Evolutionary conservation across 257 asterid species (phyloP), one percentile per base, ranked within the genome.

Genomic region (Solanum dulcamara): DNA sequence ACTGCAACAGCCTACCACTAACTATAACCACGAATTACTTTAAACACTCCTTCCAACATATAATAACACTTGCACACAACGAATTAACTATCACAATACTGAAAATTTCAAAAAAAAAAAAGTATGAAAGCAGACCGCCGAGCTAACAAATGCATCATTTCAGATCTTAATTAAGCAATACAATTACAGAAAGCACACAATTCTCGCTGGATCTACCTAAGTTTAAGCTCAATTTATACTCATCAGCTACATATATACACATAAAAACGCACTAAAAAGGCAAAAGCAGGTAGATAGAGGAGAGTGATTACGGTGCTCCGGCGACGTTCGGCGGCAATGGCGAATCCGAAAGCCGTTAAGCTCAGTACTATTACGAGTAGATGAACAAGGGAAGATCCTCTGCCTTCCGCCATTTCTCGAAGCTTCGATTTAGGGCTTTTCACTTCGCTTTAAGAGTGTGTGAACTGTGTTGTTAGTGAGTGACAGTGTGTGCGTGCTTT

Each of bases 271-370:
- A 50, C 51, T 10, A 4, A 50, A 26, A 60, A 62, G 1, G 80
- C 30, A 66, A 42, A 84, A 7, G 44, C 59, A 80, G 11, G 67
- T 15, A 46, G 14, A 62, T 64, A 44, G 0, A 55, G 18, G 57
- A 46, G 10, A 15, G 68, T 48, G 17, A 48, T 88, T 92, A 94
- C 99, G 79, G 88, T 88, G 97, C 97, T 95, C 42, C 99, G 91
- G 53, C 99, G 98, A 35, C 95, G 97, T 84, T 94, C 99, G 22
- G 99, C 99, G 72, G 99, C 99, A 88, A 95, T 94, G 84, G 99
- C 68, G 84, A 95, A 95, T 44, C 97, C 99, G 85, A 95, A 95
- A 85, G 99, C 99, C 33, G 89, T 87, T 88, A 95, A 93, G 92
- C 99, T 94, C 66, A 93, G 87, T 33, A 92, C 87, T 15, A 94